Percentiles rank a stretch among this genome's conserved stretches.
These are phyloP conservation scores for Suillus plorans DNA, from an alignment of 768 basidiomycete genomes.

Conservation along the genomic window DNA sequence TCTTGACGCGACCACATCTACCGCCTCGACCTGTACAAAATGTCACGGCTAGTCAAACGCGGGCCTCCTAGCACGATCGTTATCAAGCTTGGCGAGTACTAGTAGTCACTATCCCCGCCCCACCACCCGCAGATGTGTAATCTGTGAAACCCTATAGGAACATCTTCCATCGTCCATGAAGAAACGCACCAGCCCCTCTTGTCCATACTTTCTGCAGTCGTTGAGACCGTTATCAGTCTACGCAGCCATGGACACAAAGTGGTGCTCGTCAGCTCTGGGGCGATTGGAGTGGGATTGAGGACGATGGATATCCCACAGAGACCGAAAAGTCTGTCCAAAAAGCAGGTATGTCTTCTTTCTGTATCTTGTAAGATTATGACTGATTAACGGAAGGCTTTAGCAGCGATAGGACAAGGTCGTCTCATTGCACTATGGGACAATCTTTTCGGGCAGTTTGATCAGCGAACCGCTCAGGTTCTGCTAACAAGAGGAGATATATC, in stretches of 20 bases:
- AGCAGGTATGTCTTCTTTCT: conserved; percentile 64
- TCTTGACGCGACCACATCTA: neutral
- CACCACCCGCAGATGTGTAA: conserved; percentile 8
- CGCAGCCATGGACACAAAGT: conserved; percentile 86
- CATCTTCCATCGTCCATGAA: conserved; percentile 96
- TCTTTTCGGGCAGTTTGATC: conserved; percentile 88
- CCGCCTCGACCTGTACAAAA: conserved; percentile 9
- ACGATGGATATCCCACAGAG: conserved; percentile 81
- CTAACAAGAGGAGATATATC: conserved; percentile 96
- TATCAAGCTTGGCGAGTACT: conserved; percentile 77
- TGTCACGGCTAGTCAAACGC: conserved; percentile 23
- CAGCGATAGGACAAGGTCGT: conserved; percentile 95
- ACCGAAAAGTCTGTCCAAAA: conserved; percentile 85
- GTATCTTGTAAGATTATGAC: conserved; percentile 15
- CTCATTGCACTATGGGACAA: conserved; percentile 98
- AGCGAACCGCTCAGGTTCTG: conserved; percentile 94
- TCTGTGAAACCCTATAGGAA: conserved; percentile 46
- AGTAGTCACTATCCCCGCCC: conserved; percentile 3
- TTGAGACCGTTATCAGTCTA: conserved; percentile 85
- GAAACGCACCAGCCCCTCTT: conserved; percentile 89
- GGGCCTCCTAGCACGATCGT: conserved; percentile 63
- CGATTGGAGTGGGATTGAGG: conserved; percentile 94
- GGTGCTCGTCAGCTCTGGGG: conserved; percentile 93
- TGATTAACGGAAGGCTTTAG: conserved; percentile 69
- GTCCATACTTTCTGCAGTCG: conserved; percentile 86